Base-by-base conservation (phyloP, 1,284 basidiomycete genomes). In the Ganoderma sinense region DNA sequence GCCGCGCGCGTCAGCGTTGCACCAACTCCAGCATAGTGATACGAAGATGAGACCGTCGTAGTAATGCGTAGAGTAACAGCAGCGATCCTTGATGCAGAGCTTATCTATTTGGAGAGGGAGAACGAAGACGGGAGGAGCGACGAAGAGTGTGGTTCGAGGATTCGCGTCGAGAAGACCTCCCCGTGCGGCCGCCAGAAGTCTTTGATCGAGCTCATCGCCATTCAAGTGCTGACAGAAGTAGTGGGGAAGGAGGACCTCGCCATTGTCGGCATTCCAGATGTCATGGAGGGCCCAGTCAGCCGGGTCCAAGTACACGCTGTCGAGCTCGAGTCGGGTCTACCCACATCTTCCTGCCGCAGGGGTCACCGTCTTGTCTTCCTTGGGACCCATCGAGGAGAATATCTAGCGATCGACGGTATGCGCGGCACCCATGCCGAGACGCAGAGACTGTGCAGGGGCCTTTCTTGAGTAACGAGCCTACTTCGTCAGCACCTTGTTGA, bases 281-380 rank as follows among this genome's bases (percentile, higher is more conserved):
- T 93, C 95, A 78, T 99, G 97, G 74, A 90, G 88, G 0, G 96
- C 97, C 97, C 97, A 99, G 39, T 97, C 97, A 99, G 4, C 85
- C 85, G 0, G 82, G 76, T 88, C 95, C 96, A 98, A 0, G 74
- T 91, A 86, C 13, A 86, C 79, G 31, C 90, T 86, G 51, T 82
- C 80, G 41, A 74, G 76, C 69, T 87, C 85, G 1, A 16, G 75
- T 75, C 1, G 80, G 87, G 40, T 91, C 86, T 0, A 90, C 84
- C 94, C 95, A 97, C 59, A 94, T 83, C 66, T 86, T 90, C 58
- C 81, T 80, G 2, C 96, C 96, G 65, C 93, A 88, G 0, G 97
- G 97, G 81, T 88, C 40, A 96, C 90, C 14, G 82, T 87, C 0
- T 96, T 96, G 65, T 88, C 86, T 67, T 88, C 87, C 65, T 87